Percentiles rank a stretch among this genome's conserved stretches.
phyloP scores from a whole-genome alignment of 2,329 filamentous ascomycete species.

The Penicillium sp. region DNA sequence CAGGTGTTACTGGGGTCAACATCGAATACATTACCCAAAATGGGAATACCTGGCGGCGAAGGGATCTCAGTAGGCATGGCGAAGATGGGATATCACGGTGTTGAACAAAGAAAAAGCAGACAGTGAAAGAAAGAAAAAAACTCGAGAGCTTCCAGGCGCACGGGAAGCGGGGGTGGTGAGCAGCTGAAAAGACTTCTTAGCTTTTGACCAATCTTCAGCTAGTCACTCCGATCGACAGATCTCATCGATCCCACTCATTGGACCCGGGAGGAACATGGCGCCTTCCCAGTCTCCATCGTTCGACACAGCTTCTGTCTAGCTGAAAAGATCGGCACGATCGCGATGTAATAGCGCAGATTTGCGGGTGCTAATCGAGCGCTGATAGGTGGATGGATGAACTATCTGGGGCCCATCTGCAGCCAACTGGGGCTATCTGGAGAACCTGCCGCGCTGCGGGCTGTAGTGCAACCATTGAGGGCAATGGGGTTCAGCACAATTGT shows the following conservation, averaged over 20 bases:
- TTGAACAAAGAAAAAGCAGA: slow-evolving; percentile 5
- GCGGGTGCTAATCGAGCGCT: slow-evolving; percentile 14
- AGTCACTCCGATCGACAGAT: slow-evolving; percentile 20
- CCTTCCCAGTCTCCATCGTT: slow-evolving; percentile 21
- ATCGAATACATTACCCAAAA: slow-evolving; percentile 54
- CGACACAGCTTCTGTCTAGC: slow-evolving; percentile 16
- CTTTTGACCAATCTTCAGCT: slow-evolving; percentile 19
- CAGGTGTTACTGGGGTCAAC: slow-evolving; percentile 51
- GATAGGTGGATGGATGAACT: slow-evolving; percentile 11
- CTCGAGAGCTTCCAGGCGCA: neutral
- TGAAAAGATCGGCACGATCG: slow-evolving; percentile 25
- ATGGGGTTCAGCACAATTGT: slow-evolving; percentile 22
- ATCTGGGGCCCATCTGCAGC: slow-evolving; percentile 19
- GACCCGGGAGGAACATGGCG: slow-evolving; percentile 8
- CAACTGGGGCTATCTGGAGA: slow-evolving; percentile 8
- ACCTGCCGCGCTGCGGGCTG: slow-evolving; percentile 17
- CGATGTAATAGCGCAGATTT: slow-evolving; percentile 27
- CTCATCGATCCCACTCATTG: slow-evolving; percentile 10
- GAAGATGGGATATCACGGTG: slow-evolving; percentile 7
- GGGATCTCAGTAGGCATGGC: slow-evolving; percentile 51
- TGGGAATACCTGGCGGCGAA: slow-evolving; percentile 49
- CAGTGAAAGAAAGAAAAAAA: neutral
- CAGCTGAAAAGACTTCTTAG: slow-evolving; percentile 10
- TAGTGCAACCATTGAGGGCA: slow-evolving; percentile 22
- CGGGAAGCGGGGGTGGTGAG: slow-evolving; percentile 4